These are phyloP conservation scores for Cytospora piceicola DNA, from an alignment of 2,329 filamentous ascomycete genomes.

Conservation along the genomic window DNA sequence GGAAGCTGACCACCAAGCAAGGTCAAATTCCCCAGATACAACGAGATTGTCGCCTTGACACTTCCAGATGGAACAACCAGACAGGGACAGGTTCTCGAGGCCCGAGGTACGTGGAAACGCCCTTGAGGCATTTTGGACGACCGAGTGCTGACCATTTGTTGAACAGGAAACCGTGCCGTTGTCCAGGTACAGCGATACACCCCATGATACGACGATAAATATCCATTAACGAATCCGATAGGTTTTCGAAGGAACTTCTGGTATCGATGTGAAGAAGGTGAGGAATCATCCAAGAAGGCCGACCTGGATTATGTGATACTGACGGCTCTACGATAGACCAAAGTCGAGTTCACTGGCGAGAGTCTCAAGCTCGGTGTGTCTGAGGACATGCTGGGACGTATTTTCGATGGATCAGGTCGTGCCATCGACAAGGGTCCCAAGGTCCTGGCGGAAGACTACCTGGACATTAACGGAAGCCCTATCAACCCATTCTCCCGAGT, in stretches of 20 bases:
- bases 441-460: conserved; percentile 94
- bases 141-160: conserved; percentile 16
- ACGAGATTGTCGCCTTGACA: conserved; percentile 96
- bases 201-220: conserved; percentile 11
- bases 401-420: conserved; percentile 97
- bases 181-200: conserved; percentile 71
- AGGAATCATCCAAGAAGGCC: conserved; percentile 30
- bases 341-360: conserved; percentile 95
- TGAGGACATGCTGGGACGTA: conserved; percentile 98
- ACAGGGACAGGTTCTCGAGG: conserved; percentile 95
- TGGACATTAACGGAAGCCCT: conserved; percentile 98
- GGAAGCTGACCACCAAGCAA: conserved; percentile 45
- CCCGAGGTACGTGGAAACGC: conserved; percentile 70
- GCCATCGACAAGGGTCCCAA: conserved; percentile 99
- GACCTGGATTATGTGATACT: conserved; percentile 10
- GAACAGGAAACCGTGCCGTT: conserved; percentile 82
- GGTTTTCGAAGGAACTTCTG: conserved; percentile 96
- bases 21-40: conserved; percentile 98
- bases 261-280: conserved; percentile 99
- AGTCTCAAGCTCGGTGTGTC: conserved; percentile 98
- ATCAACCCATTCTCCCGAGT: conserved; percentile 98
- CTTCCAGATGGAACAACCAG: conserved; percentile 93
- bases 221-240: conserved; percentile 48
- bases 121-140: conserved; percentile 26
- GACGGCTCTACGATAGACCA: conserved; percentile 65